phyloP scores from a whole-genome alignment of 495 filamentous ascomycete genomes.

The Penicillium paxilli region DNA sequence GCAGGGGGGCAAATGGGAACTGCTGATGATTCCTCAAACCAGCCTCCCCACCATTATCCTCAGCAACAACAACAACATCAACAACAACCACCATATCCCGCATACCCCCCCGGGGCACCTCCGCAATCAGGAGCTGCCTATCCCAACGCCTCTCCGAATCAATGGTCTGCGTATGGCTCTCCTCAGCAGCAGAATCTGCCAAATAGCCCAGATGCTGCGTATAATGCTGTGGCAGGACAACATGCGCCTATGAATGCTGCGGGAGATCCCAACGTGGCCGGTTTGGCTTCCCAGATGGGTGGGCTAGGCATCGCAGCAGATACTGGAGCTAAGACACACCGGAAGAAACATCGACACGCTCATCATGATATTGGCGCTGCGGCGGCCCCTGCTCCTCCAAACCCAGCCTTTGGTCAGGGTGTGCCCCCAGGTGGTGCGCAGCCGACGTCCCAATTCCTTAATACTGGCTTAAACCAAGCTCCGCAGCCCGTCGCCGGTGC shows the following conservation, averaged over 20 bases:
- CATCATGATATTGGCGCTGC: constrained; percentile 82
- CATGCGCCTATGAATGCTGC: constrained; percentile 30
- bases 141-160: constrained; percentile 34
- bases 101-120: constrained; percentile 50
- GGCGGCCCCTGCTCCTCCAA: constrained; percentile 30
- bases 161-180: constrained; percentile 47
- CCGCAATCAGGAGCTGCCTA: constrained; percentile 59
- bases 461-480: constrained; percentile 59
- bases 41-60: constrained; percentile 54
- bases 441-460: constrained; percentile 68
- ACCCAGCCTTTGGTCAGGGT: constrained; percentile 63
- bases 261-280: constrained; percentile 50
- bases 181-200: constrained; percentile 30
- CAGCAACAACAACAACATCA: constrained; percentile 53
- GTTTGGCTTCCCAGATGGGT: constrained; percentile 84
- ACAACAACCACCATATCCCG: constrained; percentile 41
- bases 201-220: constrained; percentile 29
- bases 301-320: constrained; percentile 72
- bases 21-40: constrained; percentile 66
- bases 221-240: constrained; percentile 29
- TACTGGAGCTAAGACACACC: constrained; percentile 57
- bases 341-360: constrained; percentile 93
- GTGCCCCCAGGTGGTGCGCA: constrained; percentile 56
- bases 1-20: constrained; percentile 62
- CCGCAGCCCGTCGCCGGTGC: constrained; percentile 53